Conservation (phyloP, 1,139 yeast genomes). For the Suhomyces coccinellae region DNA sequence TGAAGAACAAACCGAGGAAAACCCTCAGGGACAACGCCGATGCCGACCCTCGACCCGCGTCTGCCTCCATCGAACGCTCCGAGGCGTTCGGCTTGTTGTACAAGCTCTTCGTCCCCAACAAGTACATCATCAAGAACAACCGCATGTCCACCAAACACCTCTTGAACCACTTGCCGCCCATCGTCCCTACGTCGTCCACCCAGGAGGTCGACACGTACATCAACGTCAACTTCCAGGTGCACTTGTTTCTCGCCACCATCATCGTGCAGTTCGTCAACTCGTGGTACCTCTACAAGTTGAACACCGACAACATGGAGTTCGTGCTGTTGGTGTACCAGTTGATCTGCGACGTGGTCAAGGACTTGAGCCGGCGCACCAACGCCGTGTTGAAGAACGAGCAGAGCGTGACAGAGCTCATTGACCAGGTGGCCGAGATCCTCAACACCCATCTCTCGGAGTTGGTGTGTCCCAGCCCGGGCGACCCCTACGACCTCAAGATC, state of each 20-base stretch:
- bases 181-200: constrained; percentile 20
- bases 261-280: constrained; percentile 36
- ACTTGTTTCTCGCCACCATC: constrained; percentile 38
- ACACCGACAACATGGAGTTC: constrained; percentile 42
- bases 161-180: constrained; percentile 29
- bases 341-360: constrained; percentile 32
- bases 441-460: constrained; percentile 30
- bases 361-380: constrained; percentile 24
- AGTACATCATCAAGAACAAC: constrained; percentile 28
- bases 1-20: constrained; percentile 10
- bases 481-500: constrained; percentile 8
- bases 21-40: constrained; percentile 2
- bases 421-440: constrained; percentile 28
- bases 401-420: constrained; percentile 20
- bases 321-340: constrained; percentile 31
- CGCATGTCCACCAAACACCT: constrained; percentile 29
- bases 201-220: constrained; percentile 14
- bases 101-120: constrained; percentile 36
- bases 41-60: neutral
- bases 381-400: constrained; percentile 15
- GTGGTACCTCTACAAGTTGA: constrained; percentile 43
- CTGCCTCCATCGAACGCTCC: constrained; percentile 8
- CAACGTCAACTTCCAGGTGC: constrained; percentile 37
- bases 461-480: constrained; percentile 12
- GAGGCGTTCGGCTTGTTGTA: constrained; percentile 38